Evolutionary conservation across 129 eudicot species (phyloP), one percentile per base, ranked within the genome.

Genomic region (Flaveria ramosissima): DNA sequence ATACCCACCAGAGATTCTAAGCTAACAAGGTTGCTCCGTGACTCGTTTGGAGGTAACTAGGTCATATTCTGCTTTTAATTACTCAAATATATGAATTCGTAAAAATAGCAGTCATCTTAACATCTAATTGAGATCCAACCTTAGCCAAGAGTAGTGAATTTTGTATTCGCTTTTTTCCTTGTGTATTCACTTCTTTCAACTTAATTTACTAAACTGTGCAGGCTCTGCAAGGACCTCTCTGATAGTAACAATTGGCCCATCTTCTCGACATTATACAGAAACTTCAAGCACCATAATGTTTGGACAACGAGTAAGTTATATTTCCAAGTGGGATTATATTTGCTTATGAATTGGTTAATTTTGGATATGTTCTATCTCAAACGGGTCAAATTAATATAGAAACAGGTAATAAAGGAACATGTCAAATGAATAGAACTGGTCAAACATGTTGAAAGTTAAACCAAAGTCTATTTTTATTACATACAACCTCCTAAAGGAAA

Each of bases 201-300:
- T 72, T 73, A 68, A 46, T 78, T 82, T 48, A 75, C 59, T 7
- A 64, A 82, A 73, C 67, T 6, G 30, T 77, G 61, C 92, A 93
- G 98, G 98, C 55, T 90, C 93, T 71, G 98, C 98, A 70, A 83
- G 97, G 80, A 93, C 98, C 74, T 93, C 98, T 43, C 96, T 93
- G 50, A 93, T 93, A 71, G 88, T 90, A 75, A 90, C 97, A 41
- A 75, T 90, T 21, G 98, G 98, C 17, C 96, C 97, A 73, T 93
- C 97, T 80, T 89, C 92, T 77, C 88, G 91, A 27, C 91, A 93
- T 83, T 85, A 89, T 83, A 83, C 91, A 80, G 98, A 93, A 86
- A 90, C 98, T 41, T 81, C 97, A 78, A 93, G 97, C 85, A 90
- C 98, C 57, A 66, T 93, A 75, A 90, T 90, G 96, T 93, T 93